Percentiles rank a stretch among this genome's conserved stretches.
Conservation (phyloP, 768 basidiomycete species). For the Amanita polypyramis region DNA sequence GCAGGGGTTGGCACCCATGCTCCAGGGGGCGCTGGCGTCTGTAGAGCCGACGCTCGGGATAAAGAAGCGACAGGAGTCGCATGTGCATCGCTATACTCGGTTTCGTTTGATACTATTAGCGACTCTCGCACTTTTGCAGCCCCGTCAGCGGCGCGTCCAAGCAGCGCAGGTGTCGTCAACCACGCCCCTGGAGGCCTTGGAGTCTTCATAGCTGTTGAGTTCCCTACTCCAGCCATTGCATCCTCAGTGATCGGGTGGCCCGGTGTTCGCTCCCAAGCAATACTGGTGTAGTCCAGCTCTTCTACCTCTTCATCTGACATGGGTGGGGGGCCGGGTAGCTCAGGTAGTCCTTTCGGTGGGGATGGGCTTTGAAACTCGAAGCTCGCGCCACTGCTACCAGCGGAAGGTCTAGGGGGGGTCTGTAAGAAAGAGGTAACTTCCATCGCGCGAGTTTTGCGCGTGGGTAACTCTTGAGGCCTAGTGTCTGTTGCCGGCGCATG, state of each 20-base stretch:
- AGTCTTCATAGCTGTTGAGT: slow-evolving; percentile 17
- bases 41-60: slow-evolving; percentile 36
- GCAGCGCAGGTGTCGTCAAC: slow-evolving; percentile 20
- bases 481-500: neutral
- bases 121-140: neutral
- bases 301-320: slow-evolving; percentile 37
- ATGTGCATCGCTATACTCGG: slow-evolving; percentile 22
- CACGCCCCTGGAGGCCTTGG: slow-evolving; percentile 27
- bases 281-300: slow-evolving; percentile 13
- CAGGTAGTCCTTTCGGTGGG: slow-evolving; percentile 50
- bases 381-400: slow-evolving; percentile 23
- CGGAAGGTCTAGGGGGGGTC: slow-evolving; percentile 18
- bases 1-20: slow-evolving; percentile 52
- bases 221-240: slow-evolving; percentile 1
- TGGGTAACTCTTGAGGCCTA: neutral
- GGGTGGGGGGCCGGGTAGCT: slow-evolving; percentile 57
- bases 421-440: slow-evolving; percentile 9
- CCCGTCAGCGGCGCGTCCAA: slow-evolving; percentile 10
- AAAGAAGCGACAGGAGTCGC: slow-evolving; percentile 41
- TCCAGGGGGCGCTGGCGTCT: slow-evolving; percentile 63
- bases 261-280: slow-evolving; percentile 2
- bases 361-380: slow-evolving; percentile 52
- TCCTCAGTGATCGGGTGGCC: neutral
- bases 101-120: slow-evolving; percentile 8
- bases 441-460: neutral